Base-by-base conservation (phyloP, 331 rosid species). In the Rhamnella rubrinervis region DNA sequence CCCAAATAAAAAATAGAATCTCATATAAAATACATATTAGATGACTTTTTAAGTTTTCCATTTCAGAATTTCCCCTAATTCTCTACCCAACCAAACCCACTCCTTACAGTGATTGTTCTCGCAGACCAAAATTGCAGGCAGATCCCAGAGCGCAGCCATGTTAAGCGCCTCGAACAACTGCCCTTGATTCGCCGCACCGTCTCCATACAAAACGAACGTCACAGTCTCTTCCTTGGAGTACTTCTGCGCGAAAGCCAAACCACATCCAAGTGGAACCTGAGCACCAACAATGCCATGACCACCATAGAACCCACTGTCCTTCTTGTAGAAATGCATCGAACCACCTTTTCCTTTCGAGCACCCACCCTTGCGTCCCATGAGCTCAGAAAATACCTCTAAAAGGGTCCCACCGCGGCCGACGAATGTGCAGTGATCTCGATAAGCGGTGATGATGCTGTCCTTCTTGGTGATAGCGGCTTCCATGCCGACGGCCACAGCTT, bases 201-300 rank as follows among this genome's bases (percentile, higher is more conserved):
- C 97, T 8, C 97, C 97, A 44, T 93, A 91, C 58, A 89, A 61
- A 18, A 91, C 84, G 64, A 93, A 89, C 35, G 92, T 84, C 56
- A 89, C 98, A 51, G 71, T 71, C 68, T 83, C 93, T 11, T 89
- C 95, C 82, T 93, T 93, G 9, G 74, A 74, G 61, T 93, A 93
- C 71, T 89, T 93, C 62, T 91, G 96, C 10, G 82, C 97, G 71
- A 93, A 93, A 10, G 98, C 97, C 55, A 93, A 72, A 0, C 98
- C 98, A 72, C 95, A 89, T 1, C 98, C 98, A 1, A 93, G 71
- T 0, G 97, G 98, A 5, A 93, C 59, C 82, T 93, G 97, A 70
- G 98, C 98, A 17, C 97, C 97, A 16, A 91, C 97, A 23, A 93
- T 93, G 0, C 98, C 97, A 18, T 93, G 98, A 0, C 97, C 98